These are phyloP conservation scores for Vigna unguiculata DNA, from an alignment of 306 rosid genomes.

Conservation along the genomic window DNA sequence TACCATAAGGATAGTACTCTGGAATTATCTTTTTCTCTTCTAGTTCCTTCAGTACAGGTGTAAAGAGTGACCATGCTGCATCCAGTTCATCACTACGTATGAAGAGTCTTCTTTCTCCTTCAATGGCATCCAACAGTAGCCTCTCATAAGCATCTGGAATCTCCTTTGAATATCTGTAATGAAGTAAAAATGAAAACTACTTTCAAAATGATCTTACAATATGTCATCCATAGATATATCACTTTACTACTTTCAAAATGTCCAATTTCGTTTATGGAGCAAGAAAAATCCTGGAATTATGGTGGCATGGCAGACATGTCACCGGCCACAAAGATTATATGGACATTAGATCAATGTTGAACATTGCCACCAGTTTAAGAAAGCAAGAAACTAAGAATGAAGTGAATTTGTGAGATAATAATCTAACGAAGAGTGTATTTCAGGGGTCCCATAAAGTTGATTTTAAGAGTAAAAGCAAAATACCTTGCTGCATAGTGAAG, in stretches of 20 bases:
- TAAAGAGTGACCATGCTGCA: constrained; percentile 90
- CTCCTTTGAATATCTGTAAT: constrained; percentile 84
- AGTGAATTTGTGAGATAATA: not conserved
- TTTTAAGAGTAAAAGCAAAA: not conserved
- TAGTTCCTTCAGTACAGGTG: constrained; percentile 77
- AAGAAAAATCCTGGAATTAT: not conserved
- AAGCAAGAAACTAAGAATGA: not conserved
- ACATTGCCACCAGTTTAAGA: not conserved
- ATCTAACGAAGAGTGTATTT: constrained; percentile 25
- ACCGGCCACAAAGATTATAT: not conserved
- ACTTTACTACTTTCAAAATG: not conserved
- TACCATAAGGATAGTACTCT: constrained; percentile 89
- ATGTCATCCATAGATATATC: not conserved
- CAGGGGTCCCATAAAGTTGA: not conserved
- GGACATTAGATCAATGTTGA: constrained; percentile 17
- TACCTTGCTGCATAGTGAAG: constrained; percentile 95
- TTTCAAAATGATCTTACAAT: not conserved
- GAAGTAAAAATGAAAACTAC: constrained; percentile 10
- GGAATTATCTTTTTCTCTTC: constrained; percentile 81
- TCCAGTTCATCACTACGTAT: constrained; percentile 89
- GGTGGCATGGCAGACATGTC: not conserved
- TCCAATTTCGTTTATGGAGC: not conserved
- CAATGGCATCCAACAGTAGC: constrained; percentile 86
- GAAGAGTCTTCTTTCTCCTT: constrained; percentile 90
- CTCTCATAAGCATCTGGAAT: constrained; percentile 97